Conservation (phyloP, 176 grass and related monocot genomes). For the Zea luxurians region DNA sequence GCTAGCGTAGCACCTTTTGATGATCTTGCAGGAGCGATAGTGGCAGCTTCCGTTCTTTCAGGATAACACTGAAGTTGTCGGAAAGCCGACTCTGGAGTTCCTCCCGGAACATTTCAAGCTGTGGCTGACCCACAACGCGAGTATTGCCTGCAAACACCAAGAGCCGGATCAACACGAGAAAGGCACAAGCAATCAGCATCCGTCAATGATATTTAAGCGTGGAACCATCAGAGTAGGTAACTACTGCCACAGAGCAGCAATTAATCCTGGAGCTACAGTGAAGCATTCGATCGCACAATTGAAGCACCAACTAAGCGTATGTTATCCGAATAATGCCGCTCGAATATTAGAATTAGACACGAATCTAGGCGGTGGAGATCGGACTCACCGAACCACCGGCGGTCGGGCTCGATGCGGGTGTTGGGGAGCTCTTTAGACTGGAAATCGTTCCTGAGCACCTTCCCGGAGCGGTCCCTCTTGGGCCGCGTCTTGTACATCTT, state of each 20-base stretch:
- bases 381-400: constrained; percentile 74
- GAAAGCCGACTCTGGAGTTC: constrained; percentile 57
- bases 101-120: constrained; percentile 76
- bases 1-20: constrained; percentile 62
- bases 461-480: constrained; percentile 62
- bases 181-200: neutral
- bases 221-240: neutral
- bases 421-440: constrained; percentile 89
- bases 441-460: constrained; percentile 62
- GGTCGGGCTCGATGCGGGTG: constrained; percentile 86
- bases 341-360: neutral
- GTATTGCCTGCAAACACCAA: constrained; percentile 69
- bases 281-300: neutral
- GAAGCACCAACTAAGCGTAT: neutral
- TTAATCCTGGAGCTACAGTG: neutral
- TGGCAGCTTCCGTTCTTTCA: constrained; percentile 75
- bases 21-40: constrained; percentile 74
- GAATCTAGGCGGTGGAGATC: neutral
- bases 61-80: constrained; percentile 83
- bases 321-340: neutral
- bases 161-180: constrained; percentile 4
- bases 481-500: constrained; percentile 77
- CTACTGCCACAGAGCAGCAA: neutral
- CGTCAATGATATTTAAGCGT: neutral
- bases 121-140: constrained; percentile 77